A percentile compares a stretch with the other conserved stretches of the same genome.
phyloP scores from a whole-genome alignment of 2,329 filamentous ascomycete genomes.

The Colletotrichum chrysophilum region DNA sequence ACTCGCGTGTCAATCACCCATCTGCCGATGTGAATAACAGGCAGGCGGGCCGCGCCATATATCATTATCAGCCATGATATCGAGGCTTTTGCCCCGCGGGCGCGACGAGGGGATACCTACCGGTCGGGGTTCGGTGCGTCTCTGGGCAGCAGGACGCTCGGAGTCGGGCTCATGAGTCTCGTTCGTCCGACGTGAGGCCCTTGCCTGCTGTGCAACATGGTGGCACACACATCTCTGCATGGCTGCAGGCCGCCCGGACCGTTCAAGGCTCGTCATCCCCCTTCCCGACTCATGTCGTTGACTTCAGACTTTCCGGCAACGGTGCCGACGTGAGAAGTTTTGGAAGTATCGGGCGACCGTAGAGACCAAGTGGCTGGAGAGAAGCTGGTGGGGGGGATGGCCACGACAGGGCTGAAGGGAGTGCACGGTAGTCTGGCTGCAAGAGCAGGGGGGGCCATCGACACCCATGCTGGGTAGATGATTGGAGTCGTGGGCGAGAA shows the following conservation, averaged over 20 bases:
- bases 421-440: neutral
- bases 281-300: conserved; percentile 2
- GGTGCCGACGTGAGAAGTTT: neutral
- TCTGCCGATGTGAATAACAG: neutral
- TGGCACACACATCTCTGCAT: neutral
- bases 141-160: neutral
- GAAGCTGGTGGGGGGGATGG: neutral
- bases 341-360: neutral
- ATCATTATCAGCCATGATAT: neutral
- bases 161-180: neutral
- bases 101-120: neutral
- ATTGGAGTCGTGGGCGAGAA: neutral
- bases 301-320: conserved; percentile 3
- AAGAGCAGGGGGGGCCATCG: neutral
- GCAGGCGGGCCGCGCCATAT: neutral
- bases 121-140: neutral
- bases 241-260: neutral
- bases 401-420: neutral
- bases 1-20: neutral
- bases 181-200: conserved; percentile 7
- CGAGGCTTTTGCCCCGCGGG: neutral
- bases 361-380: neutral
- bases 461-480: neutral
- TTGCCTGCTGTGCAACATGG: neutral
- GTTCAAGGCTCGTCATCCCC: neutral